Percentiles rank a stretch among this genome's conserved stretches.
Evolutionary conservation across 768 basidiomycete genomes (phyloP).

Genomic region (Mycena galopus): DNA sequence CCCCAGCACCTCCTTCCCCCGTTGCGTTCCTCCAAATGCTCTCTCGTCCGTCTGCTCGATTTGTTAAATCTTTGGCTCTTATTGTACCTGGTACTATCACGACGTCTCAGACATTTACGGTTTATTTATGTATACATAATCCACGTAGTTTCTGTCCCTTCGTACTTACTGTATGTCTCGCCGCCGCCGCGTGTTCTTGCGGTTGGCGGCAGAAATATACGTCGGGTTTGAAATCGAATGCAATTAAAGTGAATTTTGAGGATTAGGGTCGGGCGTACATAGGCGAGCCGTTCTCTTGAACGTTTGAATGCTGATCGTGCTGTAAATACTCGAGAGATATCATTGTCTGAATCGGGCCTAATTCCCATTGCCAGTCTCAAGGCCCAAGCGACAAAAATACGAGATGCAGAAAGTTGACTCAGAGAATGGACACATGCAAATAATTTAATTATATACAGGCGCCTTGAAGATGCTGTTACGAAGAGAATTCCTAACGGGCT

Average conservation of each 20-base stretch:
- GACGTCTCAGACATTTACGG: background rate
- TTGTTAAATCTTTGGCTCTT: slow-evolving; percentile 38
- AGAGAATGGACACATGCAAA: too few relatives aligned
- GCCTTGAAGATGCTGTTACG: too few relatives aligned
- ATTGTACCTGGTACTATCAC: slow-evolving; percentile 26
- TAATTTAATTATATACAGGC: too few relatives aligned
- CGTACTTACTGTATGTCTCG: background rate
- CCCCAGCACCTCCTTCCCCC: slow-evolving; percentile 1
- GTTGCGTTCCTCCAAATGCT: slow-evolving; percentile 35
- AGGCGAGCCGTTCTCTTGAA: too few relatives aligned
- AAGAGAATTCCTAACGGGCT: too few relatives aligned
- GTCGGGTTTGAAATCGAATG: slow-evolving; percentile 19
- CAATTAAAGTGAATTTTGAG: background rate
- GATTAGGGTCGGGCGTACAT: too few relatives aligned
- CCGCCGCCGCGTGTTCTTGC: slow-evolving; percentile 19
- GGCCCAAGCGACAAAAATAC: too few relatives aligned
- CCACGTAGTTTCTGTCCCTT: slow-evolving; percentile 6
- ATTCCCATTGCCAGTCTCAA: too few relatives aligned
- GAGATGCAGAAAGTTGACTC: too few relatives aligned
- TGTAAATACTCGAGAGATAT: too few relatives aligned
- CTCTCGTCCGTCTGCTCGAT: slow-evolving; percentile 38
- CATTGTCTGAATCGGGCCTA: too few relatives aligned
- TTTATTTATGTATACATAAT: slow-evolving; percentile 27
- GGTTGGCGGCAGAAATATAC: slow-evolving; percentile 28
- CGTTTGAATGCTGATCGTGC: too few relatives aligned